Base-by-base conservation (phyloP, 192 early-diverging fungal species). In the Helicostylum pulchrum region DNA sequence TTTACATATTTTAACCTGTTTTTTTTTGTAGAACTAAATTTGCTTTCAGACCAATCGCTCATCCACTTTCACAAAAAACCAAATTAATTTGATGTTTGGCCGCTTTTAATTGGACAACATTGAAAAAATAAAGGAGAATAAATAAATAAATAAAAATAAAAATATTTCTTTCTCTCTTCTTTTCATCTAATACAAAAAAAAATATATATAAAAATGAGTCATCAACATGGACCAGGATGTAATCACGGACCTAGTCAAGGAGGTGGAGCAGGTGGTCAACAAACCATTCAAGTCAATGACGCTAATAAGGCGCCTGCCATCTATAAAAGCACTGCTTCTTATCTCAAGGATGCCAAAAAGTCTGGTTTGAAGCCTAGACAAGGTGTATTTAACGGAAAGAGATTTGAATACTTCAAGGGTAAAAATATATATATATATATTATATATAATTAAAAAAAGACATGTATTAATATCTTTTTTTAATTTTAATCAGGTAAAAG, bases 391-490 rank as follows among this genome's bases (percentile, higher is more conserved):
- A 91, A 94, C 66, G 97, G 94, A 19, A 85, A 86, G 19, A 80
- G 95, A 49, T 90, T 95, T n/a, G 92, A 92, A 44, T 97, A 88
- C 73, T 95, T 97, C 74, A 94, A 96, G 79, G 90, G 91, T 90
- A 57, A 57, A 0, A 39, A 56, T 34, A 53, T 53, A 26, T 17
- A 53, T 21, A 32, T 51, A 14, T 44, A 46, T 36, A 51, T 62
- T 53, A 43, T 39, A 39, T 39, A 39, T 39, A 39, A 9, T 9
- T 39, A 39, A 9, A 39, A 6, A 39, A 39, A 10, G 36, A 39
- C 0, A 39, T 39, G 4, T 39, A 9, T 39, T 9, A 39, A 6
- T 39, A n/a, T 39, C 20, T 68, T 55, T 10, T 67, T 51, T 14
- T 45, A 2, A 44, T 48, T 26, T n/a, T 26, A 26, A 39, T 20